Base-by-base conservation (phyloP, 2,329 filamentous ascomycete species). In the Lachnellula arida region DNA sequence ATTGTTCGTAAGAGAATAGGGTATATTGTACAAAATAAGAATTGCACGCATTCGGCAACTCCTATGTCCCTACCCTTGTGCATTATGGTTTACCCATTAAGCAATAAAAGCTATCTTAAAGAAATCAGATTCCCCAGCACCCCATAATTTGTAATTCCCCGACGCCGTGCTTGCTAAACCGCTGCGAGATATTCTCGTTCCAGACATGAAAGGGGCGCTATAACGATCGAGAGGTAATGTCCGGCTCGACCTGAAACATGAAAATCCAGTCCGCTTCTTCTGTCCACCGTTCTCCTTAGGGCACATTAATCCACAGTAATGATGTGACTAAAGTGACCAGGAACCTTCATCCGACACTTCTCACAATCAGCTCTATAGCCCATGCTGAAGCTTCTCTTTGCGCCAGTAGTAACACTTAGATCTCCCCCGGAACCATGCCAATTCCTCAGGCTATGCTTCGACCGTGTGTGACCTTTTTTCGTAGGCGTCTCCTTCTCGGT, bases 251-350 rank as follows among this genome's bases (percentile, higher is more conserved):
- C 8, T 25, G 2, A 7, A 25, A 7, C 4, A 25, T 7, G 5
- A 25, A 25, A 25, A 25, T 25, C 8, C 25, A 25, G 25, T 7
- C 25, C 25, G 25, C 32, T 49, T 35, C 9, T n/a, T 15, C 11
- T 14, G 19, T 25, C 19, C 25, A 7, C 11, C 28, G 5, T 15
- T 43, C 25, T 49, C 25, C 1, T 32, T n/a, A 19, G n/a, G 15
- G 7, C 17, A 42, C 8, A 46, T 17, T 37, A 32, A 19, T 55
- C 54, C 65, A 54, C 65, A 66, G 64, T 79, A 60, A 90, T 84
- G 57, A 91, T 89, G 71, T 92, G 88, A 67, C 88, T 91, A 68
- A 90, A 91, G 69, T 92, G 88, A 1, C 88, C 88, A 0, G 88
- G 88, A 7, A 90, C 86, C 68, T 85, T 88, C 68, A 81, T 78